Evolutionary conservation across 306 rosid species (phyloP).

Genomic region (Mimosa bimucronata): DNA sequence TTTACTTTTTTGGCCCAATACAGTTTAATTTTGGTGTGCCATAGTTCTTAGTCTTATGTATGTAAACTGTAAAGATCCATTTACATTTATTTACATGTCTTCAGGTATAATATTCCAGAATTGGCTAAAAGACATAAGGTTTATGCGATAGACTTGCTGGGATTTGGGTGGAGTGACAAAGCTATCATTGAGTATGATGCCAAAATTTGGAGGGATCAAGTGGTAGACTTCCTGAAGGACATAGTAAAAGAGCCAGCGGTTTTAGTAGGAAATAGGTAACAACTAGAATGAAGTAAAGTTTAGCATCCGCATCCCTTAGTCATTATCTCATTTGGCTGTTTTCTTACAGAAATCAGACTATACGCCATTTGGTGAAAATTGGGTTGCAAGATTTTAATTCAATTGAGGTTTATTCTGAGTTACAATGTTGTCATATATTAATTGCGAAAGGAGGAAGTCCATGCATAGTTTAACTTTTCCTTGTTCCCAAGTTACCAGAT

Average conservation of each 20-base stretch:
- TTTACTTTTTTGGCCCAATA: neutral
- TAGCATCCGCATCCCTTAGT: neutral
- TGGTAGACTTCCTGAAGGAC: slow-evolving; percentile 82
- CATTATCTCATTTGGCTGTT: neutral
- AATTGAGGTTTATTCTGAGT: neutral
- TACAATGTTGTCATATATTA: slow-evolving; percentile 12
- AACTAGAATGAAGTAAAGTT: neutral
- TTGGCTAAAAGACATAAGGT: slow-evolving; percentile 86
- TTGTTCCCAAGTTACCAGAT: slow-evolving; percentile 4
- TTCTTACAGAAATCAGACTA: neutral
- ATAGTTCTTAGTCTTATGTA: neutral
- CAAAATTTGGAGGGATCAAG: slow-evolving; percentile 91
- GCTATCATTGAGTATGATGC: slow-evolving; percentile 94
- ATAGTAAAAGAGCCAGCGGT: slow-evolving; percentile 87
- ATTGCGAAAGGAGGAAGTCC: neutral
- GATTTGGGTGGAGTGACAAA: slow-evolving; percentile 99
- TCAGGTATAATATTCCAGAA: slow-evolving; percentile 91
- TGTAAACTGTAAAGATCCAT: slow-evolving; percentile 17
- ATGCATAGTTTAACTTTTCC: neutral
- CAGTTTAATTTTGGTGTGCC: neutral
- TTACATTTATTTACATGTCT: slow-evolving; percentile 19
- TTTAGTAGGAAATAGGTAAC: slow-evolving; percentile 87
- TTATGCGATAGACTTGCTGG: slow-evolving; percentile 92
- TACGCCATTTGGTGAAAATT: neutral
- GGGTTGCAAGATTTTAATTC: neutral